These are phyloP conservation scores for Aureobasidium leucospermi DNA, from an alignment of 2,329 filamentous ascomycete species.

Conservation along the genomic window DNA sequence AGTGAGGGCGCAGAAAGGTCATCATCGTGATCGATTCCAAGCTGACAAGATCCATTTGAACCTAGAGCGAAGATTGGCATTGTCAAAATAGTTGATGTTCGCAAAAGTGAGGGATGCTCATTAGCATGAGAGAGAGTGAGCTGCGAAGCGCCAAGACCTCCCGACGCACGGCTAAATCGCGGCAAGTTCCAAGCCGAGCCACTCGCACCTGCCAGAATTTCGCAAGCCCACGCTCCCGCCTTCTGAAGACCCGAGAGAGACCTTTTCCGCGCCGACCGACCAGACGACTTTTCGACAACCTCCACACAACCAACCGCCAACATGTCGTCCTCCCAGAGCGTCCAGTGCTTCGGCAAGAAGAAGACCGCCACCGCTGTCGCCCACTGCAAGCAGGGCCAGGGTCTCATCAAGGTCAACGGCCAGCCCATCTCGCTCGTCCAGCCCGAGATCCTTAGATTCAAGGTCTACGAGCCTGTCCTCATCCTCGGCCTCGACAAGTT, in stretches of 20 bases:
- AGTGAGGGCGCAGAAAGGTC: conserved; percentile 32
- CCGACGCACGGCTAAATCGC: conserved; percentile 18
- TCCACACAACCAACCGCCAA: conserved; percentile 14
- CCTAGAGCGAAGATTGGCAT: conserved; percentile 38
- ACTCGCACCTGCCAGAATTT: conserved; percentile 2
- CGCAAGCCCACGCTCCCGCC: neutral
- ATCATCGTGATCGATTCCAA: conserved; percentile 38
- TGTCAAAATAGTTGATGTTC: neutral
- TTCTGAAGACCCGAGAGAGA: neutral
- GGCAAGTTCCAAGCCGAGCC: conserved; percentile 10
- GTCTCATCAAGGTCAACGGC: conserved; percentile 98
- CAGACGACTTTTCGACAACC: conserved; percentile 16
- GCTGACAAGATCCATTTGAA: conserved; percentile 47
- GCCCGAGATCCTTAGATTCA: conserved; percentile 96
- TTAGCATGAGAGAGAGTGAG: neutral
- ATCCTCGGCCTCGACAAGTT: conserved; percentile 98
- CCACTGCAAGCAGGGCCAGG: conserved; percentile 86
- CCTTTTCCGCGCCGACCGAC: neutral
- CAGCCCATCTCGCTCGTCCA: conserved; percentile 89
- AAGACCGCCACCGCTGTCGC: conserved; percentile 65
- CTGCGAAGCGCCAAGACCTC: neutral
- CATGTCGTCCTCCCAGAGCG: conserved; percentile 61
- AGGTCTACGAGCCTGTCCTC: conserved; percentile 99
- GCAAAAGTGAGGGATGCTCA: too few species aligned
- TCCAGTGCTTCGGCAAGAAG: conserved; percentile 96